Evolutionary conservation across 208 protist genomes (phyloP).

Genomic region (Giardia muris): DNA sequence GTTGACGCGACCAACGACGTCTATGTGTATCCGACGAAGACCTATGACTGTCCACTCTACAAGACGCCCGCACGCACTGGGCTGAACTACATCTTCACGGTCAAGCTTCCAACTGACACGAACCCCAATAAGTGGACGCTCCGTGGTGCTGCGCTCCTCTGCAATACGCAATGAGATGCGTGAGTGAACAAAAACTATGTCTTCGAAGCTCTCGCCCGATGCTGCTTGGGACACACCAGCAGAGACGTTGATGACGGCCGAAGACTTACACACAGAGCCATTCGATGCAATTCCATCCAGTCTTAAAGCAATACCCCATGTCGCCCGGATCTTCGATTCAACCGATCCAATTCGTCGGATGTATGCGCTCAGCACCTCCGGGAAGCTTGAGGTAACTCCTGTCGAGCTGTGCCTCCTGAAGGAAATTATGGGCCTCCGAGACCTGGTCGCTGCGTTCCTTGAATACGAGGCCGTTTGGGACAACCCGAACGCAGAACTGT

Average conservation of each 20-base stretch:
- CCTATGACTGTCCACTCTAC: slow-evolving; percentile 88
- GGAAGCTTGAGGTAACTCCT: neutral
- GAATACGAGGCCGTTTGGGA: neutral
- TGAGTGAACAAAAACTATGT: no score
- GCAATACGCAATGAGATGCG: slow-evolving; percentile 41
- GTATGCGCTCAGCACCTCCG: neutral
- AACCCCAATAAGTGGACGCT: slow-evolving; percentile 78
- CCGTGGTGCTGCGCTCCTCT: slow-evolving; percentile 71
- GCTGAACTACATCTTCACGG: slow-evolving; percentile 81
- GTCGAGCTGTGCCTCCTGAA: neutral
- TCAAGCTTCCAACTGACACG: slow-evolving; percentile 67
- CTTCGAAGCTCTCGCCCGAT: no score
- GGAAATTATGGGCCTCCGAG: neutral
- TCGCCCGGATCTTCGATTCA: neutral
- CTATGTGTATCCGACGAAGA: slow-evolving; percentile 31
- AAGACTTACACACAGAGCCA: no score
- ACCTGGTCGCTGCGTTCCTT: neutral
- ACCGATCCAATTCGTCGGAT: neutral
- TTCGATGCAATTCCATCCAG: no score
- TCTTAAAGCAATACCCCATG: no score
- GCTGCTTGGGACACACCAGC: no score
- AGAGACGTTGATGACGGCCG: no score
- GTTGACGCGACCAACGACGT: slow-evolving; percentile 58
- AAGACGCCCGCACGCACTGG: slow-evolving; percentile 74
- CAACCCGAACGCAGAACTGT: no score